Percentiles rank a stretch among this genome's conserved stretches.
phyloP scores from a whole-genome alignment of 352 stramenopile species.

The Phytophthora macrochlamydospora region DNA sequence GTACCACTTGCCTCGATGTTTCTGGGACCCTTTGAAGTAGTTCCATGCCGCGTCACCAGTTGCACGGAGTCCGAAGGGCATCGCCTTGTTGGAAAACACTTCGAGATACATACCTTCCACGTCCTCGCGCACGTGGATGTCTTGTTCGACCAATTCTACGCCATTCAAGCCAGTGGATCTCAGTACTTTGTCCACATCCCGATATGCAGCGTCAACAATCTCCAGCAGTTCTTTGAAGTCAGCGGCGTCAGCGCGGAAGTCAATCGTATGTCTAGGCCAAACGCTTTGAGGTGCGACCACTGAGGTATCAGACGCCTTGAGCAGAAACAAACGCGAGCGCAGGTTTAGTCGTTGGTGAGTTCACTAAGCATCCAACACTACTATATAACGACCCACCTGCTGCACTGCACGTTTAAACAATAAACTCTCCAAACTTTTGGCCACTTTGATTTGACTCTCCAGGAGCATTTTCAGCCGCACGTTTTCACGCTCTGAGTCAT shows the following conservation, averaged over 20 bases:
- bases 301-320: slow-evolving; percentile 15
- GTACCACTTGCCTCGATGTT: slow-evolving; percentile 19
- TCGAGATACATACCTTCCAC: slow-evolving; percentile 14
- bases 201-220: slow-evolving; percentile 9
- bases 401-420: slow-evolving; percentile 31
- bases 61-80: slow-evolving; percentile 15
- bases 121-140: slow-evolving; percentile 10
- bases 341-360: too few relatives aligned
- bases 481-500: slow-evolving; percentile 30
- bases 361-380: not conserved
- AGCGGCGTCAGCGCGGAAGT: slow-evolving; percentile 16
- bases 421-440: slow-evolving; percentile 46
- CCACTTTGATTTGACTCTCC: slow-evolving; percentile 50
- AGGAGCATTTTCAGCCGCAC: slow-evolving; percentile 33
- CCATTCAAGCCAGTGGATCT: slow-evolving; percentile 8
- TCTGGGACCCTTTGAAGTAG: slow-evolving; percentile 24
- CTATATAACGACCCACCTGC: slow-evolving; percentile 16
- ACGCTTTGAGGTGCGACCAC: slow-evolving; percentile 7
- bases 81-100: slow-evolving; percentile 18
- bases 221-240: slow-evolving; percentile 25
- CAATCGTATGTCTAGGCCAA: slow-evolving; percentile 5
- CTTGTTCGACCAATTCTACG: slow-evolving; percentile 14
- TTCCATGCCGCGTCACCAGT: slow-evolving; percentile 14
- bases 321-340: slow-evolving; percentile 2
- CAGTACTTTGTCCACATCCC: slow-evolving; percentile 12